Conservation (phyloP, 495 filamentous ascomycete genomes). For the Podospora pseudopauciseta region DNA sequence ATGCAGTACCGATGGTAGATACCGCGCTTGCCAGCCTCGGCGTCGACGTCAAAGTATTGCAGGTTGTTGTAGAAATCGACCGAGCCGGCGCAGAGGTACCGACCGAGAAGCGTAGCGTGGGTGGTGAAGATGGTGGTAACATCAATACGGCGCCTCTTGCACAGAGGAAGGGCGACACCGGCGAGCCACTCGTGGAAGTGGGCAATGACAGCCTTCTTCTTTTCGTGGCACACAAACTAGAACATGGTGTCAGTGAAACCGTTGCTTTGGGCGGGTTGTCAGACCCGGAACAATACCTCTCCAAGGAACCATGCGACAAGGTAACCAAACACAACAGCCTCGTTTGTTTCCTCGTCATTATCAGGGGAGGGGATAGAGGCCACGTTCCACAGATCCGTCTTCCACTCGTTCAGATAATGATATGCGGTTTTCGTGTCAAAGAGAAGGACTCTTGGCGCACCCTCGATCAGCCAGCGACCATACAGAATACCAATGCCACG, state of each 20-base stretch:
- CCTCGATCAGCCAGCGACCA: conserved; percentile 96
- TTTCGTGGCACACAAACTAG: conserved; percentile 86
- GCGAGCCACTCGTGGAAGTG: conserved; percentile 99
- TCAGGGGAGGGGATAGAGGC: conserved; percentile 90
- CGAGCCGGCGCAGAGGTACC: conserved; percentile 94
- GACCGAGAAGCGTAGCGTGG: conserved; percentile 88
- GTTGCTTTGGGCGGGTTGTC: background rate
- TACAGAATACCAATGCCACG: conserved; percentile 89
- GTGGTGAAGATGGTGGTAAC: conserved; percentile 98
- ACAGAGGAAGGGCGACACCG: conserved; percentile 90
- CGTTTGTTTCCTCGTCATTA: conserved; percentile 91
- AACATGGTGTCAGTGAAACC: background rate
- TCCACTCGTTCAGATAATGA: conserved; percentile 92
- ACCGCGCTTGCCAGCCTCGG: conserved; percentile 93
- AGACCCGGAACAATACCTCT: conserved; percentile 41
- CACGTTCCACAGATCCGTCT: conserved; percentile 87
- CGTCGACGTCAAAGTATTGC: conserved; percentile 93
- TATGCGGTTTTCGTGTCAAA: conserved; percentile 95
- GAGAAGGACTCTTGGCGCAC: conserved; percentile 86
- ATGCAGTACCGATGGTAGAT: conserved; percentile 99
- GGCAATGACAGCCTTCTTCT: conserved; percentile 82
- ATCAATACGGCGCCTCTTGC: conserved; percentile 90
- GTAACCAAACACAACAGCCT: conserved; percentile 96
- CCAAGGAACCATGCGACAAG: conserved; percentile 97
- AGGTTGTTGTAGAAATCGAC: conserved; percentile 99